These are phyloP conservation scores for Lasiodiplodia sp. DNA, from an alignment of 2,329 filamentous ascomycete species.

Conservation along the genomic window DNA sequence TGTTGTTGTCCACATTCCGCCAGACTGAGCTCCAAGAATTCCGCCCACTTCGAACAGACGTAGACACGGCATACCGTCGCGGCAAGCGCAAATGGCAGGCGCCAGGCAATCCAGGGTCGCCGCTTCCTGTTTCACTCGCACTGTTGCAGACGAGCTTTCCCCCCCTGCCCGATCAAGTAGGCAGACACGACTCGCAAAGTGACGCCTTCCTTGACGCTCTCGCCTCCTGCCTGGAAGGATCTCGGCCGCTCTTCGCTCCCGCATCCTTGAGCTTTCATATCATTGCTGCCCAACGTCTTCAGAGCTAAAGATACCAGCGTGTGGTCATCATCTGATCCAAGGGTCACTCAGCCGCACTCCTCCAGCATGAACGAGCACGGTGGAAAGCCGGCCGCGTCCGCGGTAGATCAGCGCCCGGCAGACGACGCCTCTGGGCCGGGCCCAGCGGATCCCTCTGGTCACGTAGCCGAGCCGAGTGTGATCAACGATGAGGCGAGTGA, in stretches of 20 bases:
- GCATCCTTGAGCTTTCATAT: background rate
- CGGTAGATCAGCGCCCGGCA: constrained; percentile 5
- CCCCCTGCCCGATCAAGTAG: background rate
- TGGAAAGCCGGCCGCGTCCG: background rate
- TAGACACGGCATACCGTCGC: background rate
- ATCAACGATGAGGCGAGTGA: constrained; percentile 28
- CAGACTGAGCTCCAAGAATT: background rate
- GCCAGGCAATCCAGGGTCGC: background rate
- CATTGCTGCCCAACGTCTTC: background rate
- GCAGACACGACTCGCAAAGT: background rate
- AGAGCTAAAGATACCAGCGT: background rate
- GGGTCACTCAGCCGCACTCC: background rate
- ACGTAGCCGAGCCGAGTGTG: constrained; percentile 17
- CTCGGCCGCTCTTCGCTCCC: background rate
- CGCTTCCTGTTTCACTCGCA: background rate
- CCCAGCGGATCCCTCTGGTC: background rate
- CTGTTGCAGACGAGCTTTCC: constrained; percentile 4
- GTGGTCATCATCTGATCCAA: constrained; percentile 6
- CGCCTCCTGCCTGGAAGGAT: background rate
- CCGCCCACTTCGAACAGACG: background rate
- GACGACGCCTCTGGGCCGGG: background rate
- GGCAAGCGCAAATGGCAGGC: background rate
- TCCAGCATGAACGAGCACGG: constrained; percentile 20
- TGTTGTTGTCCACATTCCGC: background rate
- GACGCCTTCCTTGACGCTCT: background rate